Evolutionary conservation across 2,329 filamentous ascomycete genomes (phyloP).

Genomic region (Alternaria sp.): DNA sequence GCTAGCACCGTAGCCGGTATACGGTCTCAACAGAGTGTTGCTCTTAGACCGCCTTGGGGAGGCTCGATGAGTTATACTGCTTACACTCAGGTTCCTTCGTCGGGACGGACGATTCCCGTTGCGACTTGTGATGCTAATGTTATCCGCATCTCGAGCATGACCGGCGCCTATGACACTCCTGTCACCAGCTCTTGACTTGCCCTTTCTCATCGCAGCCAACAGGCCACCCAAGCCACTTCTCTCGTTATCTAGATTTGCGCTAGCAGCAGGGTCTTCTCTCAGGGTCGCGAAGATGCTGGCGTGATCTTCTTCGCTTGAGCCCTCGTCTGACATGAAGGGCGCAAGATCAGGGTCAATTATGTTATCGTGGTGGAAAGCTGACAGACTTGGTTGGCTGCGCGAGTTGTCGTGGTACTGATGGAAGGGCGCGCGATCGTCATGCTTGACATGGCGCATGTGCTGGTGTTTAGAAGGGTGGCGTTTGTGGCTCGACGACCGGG

Average conservation of each 20-base stretch:
- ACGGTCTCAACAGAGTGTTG: conserved; percentile 62
- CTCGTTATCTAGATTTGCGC: conserved; percentile 75
- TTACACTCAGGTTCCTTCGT: conserved; percentile 83
- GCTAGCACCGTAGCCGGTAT: conserved; percentile 51
- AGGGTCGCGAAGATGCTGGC: conserved; percentile 83
- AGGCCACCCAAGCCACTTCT: conserved; percentile 76
- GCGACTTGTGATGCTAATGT: conserved; percentile 70
- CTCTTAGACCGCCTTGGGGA: conserved; percentile 74
- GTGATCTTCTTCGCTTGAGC: conserved; percentile 91
- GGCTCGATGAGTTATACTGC: conserved; percentile 75
- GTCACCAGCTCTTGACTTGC: conserved; percentile 76
- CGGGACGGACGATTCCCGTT: conserved; percentile 71
- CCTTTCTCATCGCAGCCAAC: conserved; percentile 76
- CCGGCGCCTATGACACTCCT: conserved; percentile 71
- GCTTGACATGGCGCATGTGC: conserved; percentile 78
- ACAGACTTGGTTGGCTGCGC: conserved; percentile 71
- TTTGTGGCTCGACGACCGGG: conserved; percentile 80
- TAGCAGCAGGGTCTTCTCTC: conserved; percentile 67
- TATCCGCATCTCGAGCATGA: conserved; percentile 70
- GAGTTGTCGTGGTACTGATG: conserved; percentile 78
- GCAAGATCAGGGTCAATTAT: conserved; percentile 97
- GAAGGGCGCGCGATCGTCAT: conserved; percentile 88
- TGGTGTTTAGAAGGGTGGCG: conserved; percentile 90
- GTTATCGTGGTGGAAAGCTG: conserved; percentile 97
- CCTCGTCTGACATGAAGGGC: conserved; percentile 93